Evolutionary conservation across 129 eudicot species (phyloP).

Genomic region (carrot (Daucus carota)): DNA sequence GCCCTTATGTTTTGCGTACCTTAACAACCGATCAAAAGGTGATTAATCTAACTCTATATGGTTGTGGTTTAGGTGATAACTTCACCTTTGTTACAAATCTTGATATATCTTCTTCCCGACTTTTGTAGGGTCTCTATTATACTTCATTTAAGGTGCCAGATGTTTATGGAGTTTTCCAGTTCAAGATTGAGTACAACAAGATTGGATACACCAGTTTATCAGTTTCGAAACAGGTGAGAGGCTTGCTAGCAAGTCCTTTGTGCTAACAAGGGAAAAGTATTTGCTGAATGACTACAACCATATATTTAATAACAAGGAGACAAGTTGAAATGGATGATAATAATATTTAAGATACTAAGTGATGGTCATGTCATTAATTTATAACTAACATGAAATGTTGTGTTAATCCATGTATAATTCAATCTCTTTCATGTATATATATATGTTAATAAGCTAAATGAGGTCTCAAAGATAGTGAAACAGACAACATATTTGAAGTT

Average conservation of each 20-base stretch:
- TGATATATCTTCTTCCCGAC: not conserved
- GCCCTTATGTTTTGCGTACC: slow-evolving; percentile 50
- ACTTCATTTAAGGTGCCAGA: slow-evolving; percentile 87
- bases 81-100: no score
- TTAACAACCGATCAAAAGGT: slow-evolving; percentile 52
- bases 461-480: no score
- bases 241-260: not conserved
- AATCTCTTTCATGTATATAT: no score
- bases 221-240: slow-evolving; percentile 36
- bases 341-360: no score
- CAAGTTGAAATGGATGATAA: no score
- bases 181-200: slow-evolving; percentile 88
- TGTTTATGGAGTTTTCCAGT: slow-evolving; percentile 97
- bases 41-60: not conserved
- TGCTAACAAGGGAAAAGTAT: not conserved
- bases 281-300: no score
- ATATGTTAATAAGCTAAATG: no score
- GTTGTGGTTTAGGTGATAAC: not conserved
- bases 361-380: no score
- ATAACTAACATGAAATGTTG: no score
- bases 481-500: no score
- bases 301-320: no score
- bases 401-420: no score
- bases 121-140: slow-evolving; percentile 59
- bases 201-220: slow-evolving; percentile 74